Evolutionary conservation across 2,329 filamentous ascomycete genomes (phyloP).

Genomic region (Cladosporium sp.): DNA sequence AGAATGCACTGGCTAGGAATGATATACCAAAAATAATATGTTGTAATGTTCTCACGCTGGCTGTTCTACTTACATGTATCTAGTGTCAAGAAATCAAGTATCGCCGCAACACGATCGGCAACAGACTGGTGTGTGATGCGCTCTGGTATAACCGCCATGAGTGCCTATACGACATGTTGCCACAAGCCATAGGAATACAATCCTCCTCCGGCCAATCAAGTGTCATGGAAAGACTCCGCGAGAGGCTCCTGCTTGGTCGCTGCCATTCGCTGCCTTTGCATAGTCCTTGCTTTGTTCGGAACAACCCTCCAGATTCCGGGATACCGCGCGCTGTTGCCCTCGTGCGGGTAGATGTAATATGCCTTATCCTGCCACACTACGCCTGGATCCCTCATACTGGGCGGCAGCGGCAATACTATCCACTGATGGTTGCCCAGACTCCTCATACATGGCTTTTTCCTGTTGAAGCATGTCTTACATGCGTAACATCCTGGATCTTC

Average conservation of each 20-base stretch:
- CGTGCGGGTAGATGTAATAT: not conserved
- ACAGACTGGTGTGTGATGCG: too few species aligned
- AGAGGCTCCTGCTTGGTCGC: not conserved
- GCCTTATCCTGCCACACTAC: not conserved
- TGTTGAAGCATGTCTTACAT: constrained; percentile 18
- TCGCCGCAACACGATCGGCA: too few species aligned
- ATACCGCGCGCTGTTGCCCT: not conserved
- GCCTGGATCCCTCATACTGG: not conserved
- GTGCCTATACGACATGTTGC: too few species aligned
- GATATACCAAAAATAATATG: too few species aligned
- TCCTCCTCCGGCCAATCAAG: too few species aligned
- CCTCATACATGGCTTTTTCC: constrained; percentile 13
- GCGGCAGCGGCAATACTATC: constrained; percentile 3
- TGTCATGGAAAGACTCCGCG: too few species aligned
- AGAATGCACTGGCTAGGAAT: too few species aligned
- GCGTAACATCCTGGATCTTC: constrained; percentile 8
- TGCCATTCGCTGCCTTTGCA: not conserved
- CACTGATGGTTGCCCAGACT: constrained; percentile 13
- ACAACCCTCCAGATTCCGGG: not conserved
- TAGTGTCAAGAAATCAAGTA: too few species aligned
- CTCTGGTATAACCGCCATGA: too few species aligned
- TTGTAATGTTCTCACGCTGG: too few species aligned
- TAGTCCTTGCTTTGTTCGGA: not conserved
- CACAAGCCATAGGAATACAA: too few species aligned
- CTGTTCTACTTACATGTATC: too few species aligned